Evolutionary conservation across 2,329 filamentous ascomycete genomes (phyloP).

Genomic region (Cordyceps pruinosa): DNA sequence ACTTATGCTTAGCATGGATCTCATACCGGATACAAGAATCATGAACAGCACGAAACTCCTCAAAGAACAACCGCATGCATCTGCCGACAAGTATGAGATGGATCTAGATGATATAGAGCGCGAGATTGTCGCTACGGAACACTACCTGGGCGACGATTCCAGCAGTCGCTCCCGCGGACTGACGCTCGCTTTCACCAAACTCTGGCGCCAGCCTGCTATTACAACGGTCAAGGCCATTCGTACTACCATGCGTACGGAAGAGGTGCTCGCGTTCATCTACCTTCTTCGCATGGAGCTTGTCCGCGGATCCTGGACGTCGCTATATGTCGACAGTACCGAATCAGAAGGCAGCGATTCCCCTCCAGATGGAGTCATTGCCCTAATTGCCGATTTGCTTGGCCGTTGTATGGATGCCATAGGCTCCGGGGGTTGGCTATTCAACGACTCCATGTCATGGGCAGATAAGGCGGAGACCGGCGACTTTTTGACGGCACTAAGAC

Average conservation of each 20-base stretch:
- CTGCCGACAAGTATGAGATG: constrained; percentile 35
- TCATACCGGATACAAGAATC: constrained; percentile 39
- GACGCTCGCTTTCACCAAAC: constrained; percentile 61
- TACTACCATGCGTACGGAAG: constrained; percentile 55
- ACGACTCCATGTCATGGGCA: constrained; percentile 46
- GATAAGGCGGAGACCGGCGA: constrained; percentile 51
- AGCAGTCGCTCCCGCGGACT: constrained; percentile 56
- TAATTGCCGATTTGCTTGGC: constrained; percentile 65
- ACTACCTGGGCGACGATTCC: constrained; percentile 58
- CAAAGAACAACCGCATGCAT: constrained; percentile 24
- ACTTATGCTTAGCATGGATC: constrained; percentile 63
- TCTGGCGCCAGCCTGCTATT: constrained; percentile 56
- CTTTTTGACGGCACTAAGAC: constrained; percentile 57
- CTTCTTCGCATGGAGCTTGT: constrained; percentile 67
- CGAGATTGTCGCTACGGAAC: constrained; percentile 61
- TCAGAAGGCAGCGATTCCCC: constrained; percentile 36
- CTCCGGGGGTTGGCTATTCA: constrained; percentile 64
- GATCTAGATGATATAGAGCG: constrained; percentile 55
- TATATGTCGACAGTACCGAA: constrained; percentile 57
- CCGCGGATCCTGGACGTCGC: constrained; percentile 67
- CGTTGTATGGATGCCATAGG: constrained; percentile 71
- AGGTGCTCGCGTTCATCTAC: constrained; percentile 65
- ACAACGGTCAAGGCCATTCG: constrained; percentile 58
- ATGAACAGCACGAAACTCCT: constrained; percentile 26
- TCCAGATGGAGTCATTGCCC: constrained; percentile 60